Evolutionary conservation across 805 yeast species (phyloP).

Genomic region (Kodamaea lidongshanica): DNA sequence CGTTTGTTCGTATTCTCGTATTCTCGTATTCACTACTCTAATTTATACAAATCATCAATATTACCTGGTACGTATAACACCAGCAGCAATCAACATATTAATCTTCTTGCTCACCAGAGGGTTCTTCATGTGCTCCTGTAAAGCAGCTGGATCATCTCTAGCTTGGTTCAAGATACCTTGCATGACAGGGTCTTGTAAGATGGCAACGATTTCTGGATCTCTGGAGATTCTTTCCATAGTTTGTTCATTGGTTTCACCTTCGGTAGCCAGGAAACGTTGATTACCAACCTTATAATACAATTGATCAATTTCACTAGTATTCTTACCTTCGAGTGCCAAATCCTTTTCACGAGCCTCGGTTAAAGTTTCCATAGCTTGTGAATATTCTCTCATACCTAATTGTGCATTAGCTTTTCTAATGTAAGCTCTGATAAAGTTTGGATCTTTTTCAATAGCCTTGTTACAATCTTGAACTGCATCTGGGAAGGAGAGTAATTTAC

Average conservation of each 20-base stretch:
- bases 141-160: slow-evolving; percentile 89
- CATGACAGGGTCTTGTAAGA: slow-evolving; percentile 93
- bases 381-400: slow-evolving; percentile 82
- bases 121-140: slow-evolving; percentile 96
- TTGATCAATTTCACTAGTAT: slow-evolving; percentile 72
- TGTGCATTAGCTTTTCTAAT: slow-evolving; percentile 95
- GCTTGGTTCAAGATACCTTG: slow-evolving; percentile 93
- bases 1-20: too few relatives aligned
- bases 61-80: slow-evolving; percentile 85
- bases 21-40: too few relatives aligned
- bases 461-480: slow-evolving; percentile 94
- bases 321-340: slow-evolving; percentile 48
- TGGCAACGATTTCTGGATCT: slow-evolving; percentile 91
- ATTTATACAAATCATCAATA: not conserved
- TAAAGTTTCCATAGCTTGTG: slow-evolving; percentile 75
- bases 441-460: slow-evolving; percentile 81
- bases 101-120: slow-evolving; percentile 88
- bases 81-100: slow-evolving; percentile 87
- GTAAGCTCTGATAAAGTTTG: slow-evolving; percentile 86
- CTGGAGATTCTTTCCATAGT: slow-evolving; percentile 83
- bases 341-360: slow-evolving; percentile 74
- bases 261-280: slow-evolving; percentile 74
- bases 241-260: slow-evolving; percentile 90
- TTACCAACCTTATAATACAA: slow-evolving; percentile 69
- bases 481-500: slow-evolving; percentile 94